These are phyloP conservation scores for Tetrapisispora fleetii DNA, from an alignment of 805 yeast genomes.

Conservation along the genomic window DNA sequence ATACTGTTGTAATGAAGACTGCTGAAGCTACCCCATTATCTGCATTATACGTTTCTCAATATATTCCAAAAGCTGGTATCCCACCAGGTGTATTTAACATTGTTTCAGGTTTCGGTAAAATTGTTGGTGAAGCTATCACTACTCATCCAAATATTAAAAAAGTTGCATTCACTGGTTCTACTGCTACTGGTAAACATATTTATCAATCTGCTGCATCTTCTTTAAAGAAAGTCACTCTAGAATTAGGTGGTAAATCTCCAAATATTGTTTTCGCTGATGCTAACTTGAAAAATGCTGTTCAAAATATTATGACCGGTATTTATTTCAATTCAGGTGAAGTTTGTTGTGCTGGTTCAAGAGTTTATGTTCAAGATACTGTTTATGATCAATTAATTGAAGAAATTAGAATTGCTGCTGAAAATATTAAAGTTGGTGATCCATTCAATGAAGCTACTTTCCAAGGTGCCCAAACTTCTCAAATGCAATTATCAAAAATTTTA, in stretches of 20 bases:
- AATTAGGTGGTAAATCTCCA: conserved; percentile 87
- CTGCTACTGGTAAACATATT: conserved; percentile 68
- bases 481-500: conserved; percentile 57
- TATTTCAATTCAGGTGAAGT: conserved; percentile 88
- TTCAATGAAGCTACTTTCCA: conserved; percentile 59
- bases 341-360: conserved; percentile 87
- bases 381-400: conserved; percentile 57
- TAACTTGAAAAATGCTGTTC: conserved; percentile 54
- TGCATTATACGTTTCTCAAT: conserved; percentile 56
- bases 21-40: conserved; percentile 84
- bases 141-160: conserved; percentile 63
- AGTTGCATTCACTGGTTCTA: conserved; percentile 84
- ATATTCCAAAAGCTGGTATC: conserved; percentile 65
- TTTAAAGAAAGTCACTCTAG: conserved; percentile 72
- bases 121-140: conserved; percentile 63
- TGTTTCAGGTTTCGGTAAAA: conserved; percentile 70
- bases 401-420: conserved; percentile 41
- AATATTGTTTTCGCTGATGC: conserved; percentile 76
- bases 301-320: conserved; percentile 62
- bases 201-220: conserved; percentile 63
- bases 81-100: conserved; percentile 78
- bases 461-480: conserved; percentile 67
- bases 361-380: conserved; percentile 65
- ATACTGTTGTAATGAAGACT: conserved; percentile 74
- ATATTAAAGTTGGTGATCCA: conserved; percentile 66